Evolutionary conservation across 2,329 filamentous ascomycete species (phyloP), one percentile per base, ranked within the genome.

Genomic region (Fusarium torreyae): DNA sequence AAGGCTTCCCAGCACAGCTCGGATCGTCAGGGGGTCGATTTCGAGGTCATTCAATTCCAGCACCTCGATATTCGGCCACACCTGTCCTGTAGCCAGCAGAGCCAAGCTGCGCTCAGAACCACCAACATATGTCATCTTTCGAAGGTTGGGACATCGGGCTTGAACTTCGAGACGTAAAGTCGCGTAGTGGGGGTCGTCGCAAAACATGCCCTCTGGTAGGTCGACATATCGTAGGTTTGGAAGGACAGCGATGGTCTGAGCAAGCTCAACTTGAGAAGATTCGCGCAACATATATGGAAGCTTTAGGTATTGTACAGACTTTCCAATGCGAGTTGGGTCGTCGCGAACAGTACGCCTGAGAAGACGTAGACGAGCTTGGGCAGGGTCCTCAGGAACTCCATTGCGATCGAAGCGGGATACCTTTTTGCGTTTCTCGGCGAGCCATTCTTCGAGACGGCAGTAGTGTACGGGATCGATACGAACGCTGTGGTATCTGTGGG

Each of bases 401-500:
- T 94, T 94, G 76, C 91, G 87, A 77, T 93, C 87, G 77, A 93
- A 91, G 74, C 90, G 88, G 36, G 90, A 91, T 62, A 87, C 88
- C 66, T 90, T 90, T 78, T 92, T 94, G 67, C 94, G 91, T 78
- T 88, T 90, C 73, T 95, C 93, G 54, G 92, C 88, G 36, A 97
- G 88, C 72, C 92, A 84, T 62, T 92, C 91, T 80, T 98, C 95
- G 74, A 92, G 91, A 69, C 92, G 89, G 83, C 95, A 98, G 82
- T 97, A 98, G 81, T 98, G 95, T 33, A 98, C 94, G 18, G 92
- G 88, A 78, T 98, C 95, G 78, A 98, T 96, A 63, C 94, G 92
- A 70, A 98, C 90, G 83, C 94, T 94, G 75, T 91, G 90, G 79
- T 97, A 97, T 71, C 93, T 97, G 74, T 36, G 46, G 40, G 13